Evolutionary conservation across 352 stramenopile genomes (phyloP), one percentile per base, ranked within the genome.

Genomic region (Phytophthora quininea): DNA sequence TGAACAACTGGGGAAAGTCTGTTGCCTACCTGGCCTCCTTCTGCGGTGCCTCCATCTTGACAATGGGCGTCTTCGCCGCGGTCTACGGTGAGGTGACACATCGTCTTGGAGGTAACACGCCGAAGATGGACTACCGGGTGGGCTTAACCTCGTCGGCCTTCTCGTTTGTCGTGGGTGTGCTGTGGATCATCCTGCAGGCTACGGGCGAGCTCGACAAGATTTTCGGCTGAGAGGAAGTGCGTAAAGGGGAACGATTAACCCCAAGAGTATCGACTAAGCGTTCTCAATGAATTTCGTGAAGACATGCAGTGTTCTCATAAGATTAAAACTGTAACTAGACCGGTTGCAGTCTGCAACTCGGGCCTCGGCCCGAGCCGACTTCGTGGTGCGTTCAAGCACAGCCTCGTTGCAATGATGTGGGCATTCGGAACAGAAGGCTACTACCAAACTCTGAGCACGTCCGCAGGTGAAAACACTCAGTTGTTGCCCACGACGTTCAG

Each of bases 31-130:
- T 97, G 3, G 74, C 61, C 0, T 91, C 79, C 1, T 98, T 98
- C 66, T 97, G 90, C 51, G 31, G 79, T 12, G 93, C 76, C n/a
- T 92, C 77, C 8, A 96, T 91, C 38, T 15, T 97, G 10, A 89
- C 86, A 5, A 97, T 98, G 93, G 93, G 88, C 29, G 59, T 69
- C 0, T 97, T 97, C 71, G 82, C 90, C 1, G 74, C 80, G 0
- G 49, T 92, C 3, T 97, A 97, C 59, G 90, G 93, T 5, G 79
- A 86, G 47, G n/a, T 79, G 11, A 91, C 85, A 8, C 58, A 62
- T 24, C 66, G 81, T 24, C 60, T 69, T 19, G 68, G 72, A 3
- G 42, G 51, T 4, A 73, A 67, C 9, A 82, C 73, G 6, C 4
- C 58, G 1, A 8, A 70, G 0, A 55, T 88, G 15, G 70, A 77